These are phyloP conservation scores for Yarrowia alimentaria DNA, from an alignment of 805 yeast species.

Conservation along the genomic window DNA sequence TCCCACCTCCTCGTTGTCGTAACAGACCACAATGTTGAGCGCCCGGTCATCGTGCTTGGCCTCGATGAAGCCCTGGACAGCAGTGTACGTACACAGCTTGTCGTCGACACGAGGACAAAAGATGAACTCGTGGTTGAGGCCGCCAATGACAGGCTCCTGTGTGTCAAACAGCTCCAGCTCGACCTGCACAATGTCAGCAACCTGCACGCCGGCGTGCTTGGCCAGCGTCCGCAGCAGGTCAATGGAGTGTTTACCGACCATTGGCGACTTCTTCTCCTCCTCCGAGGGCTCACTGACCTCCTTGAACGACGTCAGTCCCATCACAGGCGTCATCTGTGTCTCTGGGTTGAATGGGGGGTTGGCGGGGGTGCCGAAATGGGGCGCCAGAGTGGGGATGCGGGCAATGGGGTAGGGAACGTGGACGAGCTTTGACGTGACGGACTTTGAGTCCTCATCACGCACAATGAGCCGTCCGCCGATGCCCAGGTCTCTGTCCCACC, in stretches of 20 bases:
- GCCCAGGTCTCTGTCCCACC: slow-evolving; percentile 85
- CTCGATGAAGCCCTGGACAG: slow-evolving; percentile 50
- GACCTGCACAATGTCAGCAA: slow-evolving; percentile 61
- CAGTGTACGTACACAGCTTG: slow-evolving; percentile 76
- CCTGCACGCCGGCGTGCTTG: slow-evolving; percentile 54
- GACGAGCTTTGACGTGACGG: slow-evolving; percentile 41
- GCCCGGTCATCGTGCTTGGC: slow-evolving; percentile 38
- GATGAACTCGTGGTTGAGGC: slow-evolving; percentile 70
- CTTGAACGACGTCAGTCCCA: slow-evolving; percentile 50
- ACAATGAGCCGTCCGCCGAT: slow-evolving; percentile 72
- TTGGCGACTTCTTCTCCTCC: slow-evolving; percentile 64
- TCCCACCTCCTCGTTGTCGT: slow-evolving; percentile 84
- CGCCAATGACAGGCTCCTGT: slow-evolving; percentile 76
- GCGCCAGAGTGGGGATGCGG: slow-evolving; percentile 79
- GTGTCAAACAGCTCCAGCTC: slow-evolving; percentile 81
- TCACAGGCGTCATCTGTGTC: slow-evolving; percentile 76
- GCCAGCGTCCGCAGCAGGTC: slow-evolving; percentile 68
- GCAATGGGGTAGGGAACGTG: slow-evolving; percentile 53
- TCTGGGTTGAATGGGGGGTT: slow-evolving; percentile 72
- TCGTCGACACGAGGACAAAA: slow-evolving; percentile 85
- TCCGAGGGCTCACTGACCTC: slow-evolving; percentile 49
- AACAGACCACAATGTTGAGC: slow-evolving; percentile 57
- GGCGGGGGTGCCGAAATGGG: slow-evolving; percentile 76
- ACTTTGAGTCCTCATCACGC: slow-evolving; percentile 39
- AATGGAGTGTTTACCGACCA: slow-evolving; percentile 66